Evolutionary conservation across 176 grass and related monocot species (phyloP), one percentile per base, ranked within the genome.

Genomic region (Triticum timopheevii): DNA sequence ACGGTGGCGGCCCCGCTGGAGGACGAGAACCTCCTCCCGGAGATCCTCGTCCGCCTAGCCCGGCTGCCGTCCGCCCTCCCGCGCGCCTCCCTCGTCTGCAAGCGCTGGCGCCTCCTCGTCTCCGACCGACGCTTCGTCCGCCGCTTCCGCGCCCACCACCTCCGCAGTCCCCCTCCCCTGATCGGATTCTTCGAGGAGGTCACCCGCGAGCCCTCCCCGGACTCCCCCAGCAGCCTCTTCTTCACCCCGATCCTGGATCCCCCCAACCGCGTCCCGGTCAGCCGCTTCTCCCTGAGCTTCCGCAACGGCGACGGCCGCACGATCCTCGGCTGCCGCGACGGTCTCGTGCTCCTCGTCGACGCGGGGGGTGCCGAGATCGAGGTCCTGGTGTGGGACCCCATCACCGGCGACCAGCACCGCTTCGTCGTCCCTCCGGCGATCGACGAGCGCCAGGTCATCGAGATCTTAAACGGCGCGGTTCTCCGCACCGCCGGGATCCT

Each of bases 321-420:
- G 11, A 25, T 61, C 50, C 20, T 83, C 33, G 15, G 50, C 67
- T 73, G 33, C 81, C 68, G 68, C 49, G 49, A 83, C 16, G 81
- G 81, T 3, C 68, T 58, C 68, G 68, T 42, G 49, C 67, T 83
- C 17, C 8, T 42, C 33, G 2, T 27, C 34, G 7, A 25, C 22
- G 4, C 3, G 31, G 23, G 22, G 49, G 4, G 1, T 10, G 5
- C 10, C 19, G 67, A 39, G 4, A 22, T 6, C 47, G 22, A 42
- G 0, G 7, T 42, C n/a, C 52, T 84, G 15, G 82, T 84, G 54
- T 84, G 82, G 82, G 82, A 84, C 11, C 69, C 82, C 69, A 3
- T 44, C 82, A 74, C 52, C 16, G 69, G 54, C 15, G 69, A 73
- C 36, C 23, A 13, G 23, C 36, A 17, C 54, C 23, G 34, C 54